Evolutionary conservation across 2,329 filamentous ascomycete species (phyloP).

Genomic region (Lasiodiplodia sp.): DNA sequence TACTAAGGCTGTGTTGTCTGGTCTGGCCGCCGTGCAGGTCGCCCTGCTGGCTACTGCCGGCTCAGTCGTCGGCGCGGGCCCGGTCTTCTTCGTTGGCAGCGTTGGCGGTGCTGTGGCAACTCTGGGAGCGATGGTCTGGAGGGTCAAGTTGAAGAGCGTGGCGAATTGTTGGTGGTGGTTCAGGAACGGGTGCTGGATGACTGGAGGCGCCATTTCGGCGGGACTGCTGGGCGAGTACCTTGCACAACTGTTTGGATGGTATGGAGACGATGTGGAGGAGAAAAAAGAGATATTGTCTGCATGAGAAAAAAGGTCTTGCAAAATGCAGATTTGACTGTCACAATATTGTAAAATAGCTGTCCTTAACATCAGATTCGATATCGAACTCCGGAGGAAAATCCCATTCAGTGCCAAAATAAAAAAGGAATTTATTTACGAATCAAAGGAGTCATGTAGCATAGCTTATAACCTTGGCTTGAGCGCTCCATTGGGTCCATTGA

Average conservation of each 20-base stretch:
- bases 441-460: no score
- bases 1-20: constrained; percentile 77
- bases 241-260: constrained; percentile 31
- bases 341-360: background rate
- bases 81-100: constrained; percentile 64
- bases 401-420: no score
- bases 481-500: no score
- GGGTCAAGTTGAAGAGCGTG: constrained; percentile 64
- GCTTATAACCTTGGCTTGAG: no score
- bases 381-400: background rate
- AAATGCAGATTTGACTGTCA: no score
- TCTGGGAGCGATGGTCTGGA: constrained; percentile 66
- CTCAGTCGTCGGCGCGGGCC: constrained; percentile 64
- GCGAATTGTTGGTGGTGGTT: constrained; percentile 71
- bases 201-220: constrained; percentile 64
- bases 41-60: constrained; percentile 75
- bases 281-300: background rate
- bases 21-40: constrained; percentile 73
- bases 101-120: constrained; percentile 64
- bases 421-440: no score
- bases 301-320: background rate
- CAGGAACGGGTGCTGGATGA: constrained; percentile 67
- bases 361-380: background rate
- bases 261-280: constrained; percentile 13
- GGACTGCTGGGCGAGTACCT: constrained; percentile 64